A percentile compares a stretch with the other conserved stretches of the same genome.
Evolutionary conservation across 2,329 filamentous ascomycete genomes (phyloP).

Genomic region (Aspergillus brunneoviolaceus): DNA sequence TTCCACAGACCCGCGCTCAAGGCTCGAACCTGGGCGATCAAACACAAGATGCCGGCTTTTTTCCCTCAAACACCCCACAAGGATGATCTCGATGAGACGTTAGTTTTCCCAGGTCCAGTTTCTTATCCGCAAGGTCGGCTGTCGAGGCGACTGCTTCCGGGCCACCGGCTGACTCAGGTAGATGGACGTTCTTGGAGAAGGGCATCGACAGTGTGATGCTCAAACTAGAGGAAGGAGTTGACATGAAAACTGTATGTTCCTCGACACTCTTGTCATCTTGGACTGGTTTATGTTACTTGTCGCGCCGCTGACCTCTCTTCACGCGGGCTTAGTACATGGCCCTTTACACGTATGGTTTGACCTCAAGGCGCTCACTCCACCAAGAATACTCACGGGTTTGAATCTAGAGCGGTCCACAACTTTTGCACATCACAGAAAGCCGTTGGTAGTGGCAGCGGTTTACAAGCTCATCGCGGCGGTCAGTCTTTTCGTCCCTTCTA

Average conservation of each 20-base stretch:
- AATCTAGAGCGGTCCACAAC: slow-evolving; percentile 81
- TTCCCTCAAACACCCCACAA: slow-evolving; percentile 52
- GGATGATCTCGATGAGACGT: slow-evolving; percentile 63
- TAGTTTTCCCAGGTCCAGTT: slow-evolving; percentile 34
- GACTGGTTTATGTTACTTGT: not conserved
- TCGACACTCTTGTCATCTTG: not conserved
- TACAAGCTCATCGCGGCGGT: slow-evolving; percentile 70
- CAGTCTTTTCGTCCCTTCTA: slow-evolving; percentile 25
- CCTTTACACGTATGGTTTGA: slow-evolving; percentile 71
- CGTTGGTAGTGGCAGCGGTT: slow-evolving; percentile 57
- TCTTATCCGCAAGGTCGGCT: not conserved
- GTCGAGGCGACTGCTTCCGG: not conserved
- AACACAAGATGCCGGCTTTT: slow-evolving; percentile 35
- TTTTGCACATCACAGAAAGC: slow-evolving; percentile 99
- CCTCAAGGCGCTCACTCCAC: not conserved
- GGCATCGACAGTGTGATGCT: slow-evolving; percentile 93
- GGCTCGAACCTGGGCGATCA: slow-evolving; percentile 2
- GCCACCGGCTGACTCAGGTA: slow-evolving; percentile 40
- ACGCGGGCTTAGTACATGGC: slow-evolving; percentile 73
- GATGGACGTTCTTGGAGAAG: slow-evolving; percentile 85
- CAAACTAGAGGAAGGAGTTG: slow-evolving; percentile 85
- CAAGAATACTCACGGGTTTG: slow-evolving; percentile 12
- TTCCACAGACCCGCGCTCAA: slow-evolving; percentile 4
- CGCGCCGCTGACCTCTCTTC: slow-evolving; percentile 16
- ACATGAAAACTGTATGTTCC: slow-evolving; percentile 74